phyloP scores from a whole-genome alignment of 129 eudicot genomes.

The Gnaphalium uliginosum region DNA sequence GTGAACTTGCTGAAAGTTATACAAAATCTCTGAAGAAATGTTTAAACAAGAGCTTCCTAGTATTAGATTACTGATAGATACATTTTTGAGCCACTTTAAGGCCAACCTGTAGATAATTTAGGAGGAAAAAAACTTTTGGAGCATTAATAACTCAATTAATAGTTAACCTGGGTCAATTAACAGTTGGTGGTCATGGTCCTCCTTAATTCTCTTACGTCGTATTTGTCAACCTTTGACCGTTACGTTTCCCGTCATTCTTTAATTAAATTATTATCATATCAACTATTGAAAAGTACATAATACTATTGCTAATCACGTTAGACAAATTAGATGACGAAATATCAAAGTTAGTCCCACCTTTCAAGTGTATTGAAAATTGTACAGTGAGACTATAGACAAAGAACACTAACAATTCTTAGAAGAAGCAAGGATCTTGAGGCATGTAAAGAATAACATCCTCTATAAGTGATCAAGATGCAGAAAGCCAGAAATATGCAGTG shows the following conservation, averaged over 20 bases:
- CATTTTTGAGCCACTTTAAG: neutral
- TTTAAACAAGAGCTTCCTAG: neutral
- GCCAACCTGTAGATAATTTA: neutral
- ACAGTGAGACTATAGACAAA: neutral
- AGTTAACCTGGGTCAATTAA: neutral
- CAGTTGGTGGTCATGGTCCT: neutral
- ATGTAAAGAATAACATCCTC: too few relatives aligned
- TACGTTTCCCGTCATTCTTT: too few relatives aligned
- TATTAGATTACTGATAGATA: neutral
- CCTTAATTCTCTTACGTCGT: neutral
- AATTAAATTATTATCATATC: too few relatives aligned
- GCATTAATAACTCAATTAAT: constrained; percentile 1
- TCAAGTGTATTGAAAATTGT: neutral
- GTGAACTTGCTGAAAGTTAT: constrained; percentile 6
- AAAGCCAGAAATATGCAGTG: too few relatives aligned
- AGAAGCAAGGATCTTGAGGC: constrained; percentile 5
- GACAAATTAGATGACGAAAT: too few relatives aligned
- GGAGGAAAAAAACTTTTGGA: neutral
- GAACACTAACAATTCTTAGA: neutral
- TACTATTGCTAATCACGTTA: too few relatives aligned
- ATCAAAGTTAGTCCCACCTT: too few relatives aligned
- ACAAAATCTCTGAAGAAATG: neutral
- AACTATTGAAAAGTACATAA: too few relatives aligned
- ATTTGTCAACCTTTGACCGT: too few relatives aligned
- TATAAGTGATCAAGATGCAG: too few relatives aligned